A percentile compares a stretch with the other conserved stretches of the same genome.
Evolutionary conservation across 73 alveolate genomes (phyloP).

Genomic region (Symbiodinium natans): DNA sequence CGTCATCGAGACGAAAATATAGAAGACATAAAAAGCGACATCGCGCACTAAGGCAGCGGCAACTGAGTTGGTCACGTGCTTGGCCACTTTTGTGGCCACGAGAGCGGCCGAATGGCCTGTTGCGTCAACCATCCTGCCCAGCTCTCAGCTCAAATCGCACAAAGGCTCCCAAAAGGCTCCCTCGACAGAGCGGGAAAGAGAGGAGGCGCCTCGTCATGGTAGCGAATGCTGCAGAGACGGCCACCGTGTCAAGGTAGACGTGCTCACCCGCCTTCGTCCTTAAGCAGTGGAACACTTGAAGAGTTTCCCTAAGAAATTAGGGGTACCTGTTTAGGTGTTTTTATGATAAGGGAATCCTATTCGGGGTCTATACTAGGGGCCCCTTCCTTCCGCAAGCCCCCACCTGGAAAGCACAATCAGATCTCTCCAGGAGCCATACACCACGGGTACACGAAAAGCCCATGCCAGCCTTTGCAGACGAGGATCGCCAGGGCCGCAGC

Average conservation of each 20-base stretch:
- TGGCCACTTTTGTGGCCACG: background rate
- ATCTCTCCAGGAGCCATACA: too few species aligned
- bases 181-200: too few species aligned
- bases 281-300: too few species aligned
- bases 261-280: background rate
- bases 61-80: slow-evolving; percentile 1
- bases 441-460: background rate
- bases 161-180: too few species aligned
- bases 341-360: too few species aligned
- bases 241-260: background rate
- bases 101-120: background rate
- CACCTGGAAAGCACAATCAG: too few species aligned
- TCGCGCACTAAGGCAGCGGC: background rate
- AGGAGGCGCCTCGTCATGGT: slow-evolving; percentile 7
- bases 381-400: too few species aligned
- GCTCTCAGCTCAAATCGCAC: background rate
- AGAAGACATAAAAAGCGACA: too few species aligned
- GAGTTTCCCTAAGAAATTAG: too few species aligned
- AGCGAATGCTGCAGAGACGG: background rate
- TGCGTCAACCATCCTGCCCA: background rate
- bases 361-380: too few species aligned
- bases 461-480: background rate
- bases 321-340: too few species aligned
- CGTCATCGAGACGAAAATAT: too few species aligned
- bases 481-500: background rate